Evolutionary conservation across 306 rosid species (phyloP), one percentile per base, ranked within the genome.

Genomic region (Glycine soja): DNA sequence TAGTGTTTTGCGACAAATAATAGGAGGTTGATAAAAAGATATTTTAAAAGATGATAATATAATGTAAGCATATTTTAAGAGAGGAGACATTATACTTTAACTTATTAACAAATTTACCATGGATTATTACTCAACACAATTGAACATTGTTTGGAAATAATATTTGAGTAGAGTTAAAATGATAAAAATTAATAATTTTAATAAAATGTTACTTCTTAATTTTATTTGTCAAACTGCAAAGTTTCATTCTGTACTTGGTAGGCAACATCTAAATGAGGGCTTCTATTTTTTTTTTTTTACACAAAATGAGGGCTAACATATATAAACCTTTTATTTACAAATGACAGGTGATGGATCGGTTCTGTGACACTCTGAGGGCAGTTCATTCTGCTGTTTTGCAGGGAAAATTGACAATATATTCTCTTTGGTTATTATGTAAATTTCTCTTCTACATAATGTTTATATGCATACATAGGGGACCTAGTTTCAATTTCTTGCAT

Each of bases 371-470:
- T n/a, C 36, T 38, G n/a, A 15, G 47, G 46, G 30, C 53, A 11
- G 54, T 34, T 13, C 54, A 32, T 53, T 78, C 19, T 58, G 43
- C 48, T 32, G 63, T 58, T 83, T 65, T 34, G 80, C 65, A 8
- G 84, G 81, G 69, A 34, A 74, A 69, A 59, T 56, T 59, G 78
- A 69, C 54, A 45, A 42, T 34, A 42, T 54, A 7, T 24, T 14
- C 14, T 53, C 71, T 61, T 59, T 11, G 14, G 11, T 75, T 68
- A 16, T 75, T 68, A 9, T 61, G 79, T 76, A 75, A 42, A 84
- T 84, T 75, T 80, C 59, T 80, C 53, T 75, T 59, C 62, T 32
- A 57, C 5, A 69, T 4, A 69, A 59, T 70, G 81, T 62, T 75
- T 16, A 84, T 84, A 61, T 48, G 59, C 9, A 68, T 75, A 68